Base-by-base conservation (phyloP, 73 alveolate species). In the Halteria grandinella region DNA sequence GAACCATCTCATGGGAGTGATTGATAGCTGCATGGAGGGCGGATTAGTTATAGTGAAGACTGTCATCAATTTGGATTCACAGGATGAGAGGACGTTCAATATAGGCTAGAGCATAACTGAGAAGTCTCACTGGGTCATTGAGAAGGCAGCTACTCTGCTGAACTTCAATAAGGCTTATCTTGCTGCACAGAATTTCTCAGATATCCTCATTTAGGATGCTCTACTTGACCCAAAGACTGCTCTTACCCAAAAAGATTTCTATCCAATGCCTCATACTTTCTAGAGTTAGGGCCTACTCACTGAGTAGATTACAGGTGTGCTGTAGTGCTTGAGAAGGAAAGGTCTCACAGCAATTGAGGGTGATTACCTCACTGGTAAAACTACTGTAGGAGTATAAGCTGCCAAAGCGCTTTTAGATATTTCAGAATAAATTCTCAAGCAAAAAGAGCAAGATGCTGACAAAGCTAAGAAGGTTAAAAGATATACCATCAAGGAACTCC, bases 1-100 rank as follows among this genome's bases (percentile, higher is more conserved):
- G 74, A 11, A 57, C n/a, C 58, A 57, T 57, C 28, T 57, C 14
- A 28, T 57, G 14, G 74, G 74, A 27, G 74, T 57, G 5, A 54
- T 57, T 8, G 74, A 57, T 32, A 57, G 74, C 18, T 20, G 55
- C 6, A 37, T 57, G 31, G 74, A 31, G n/a, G 74, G 54, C 4
- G n/a, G n/a, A n/a, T 39, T 57, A 12, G 74, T 57, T 10, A 6
- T 57, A 10, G 10, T 57, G 25, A 57, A 57, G 36, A 17, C 74
- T 11, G 17, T 57, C 6, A 57, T 57, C 54, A 57, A 57, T 31
- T 33, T 57, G 74, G 74, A 57, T 33, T 51, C 31, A 3, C 74
- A 51, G 6, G 74, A 57, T 31, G 74, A 57, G 29, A 57, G 74
- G 28, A 33, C 74, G 6, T 33, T 31, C 31, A 57, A 57, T 32